phyloP scores from a whole-genome alignment of 176 grass and related monocot species.

The Oryza nivara region DNA sequence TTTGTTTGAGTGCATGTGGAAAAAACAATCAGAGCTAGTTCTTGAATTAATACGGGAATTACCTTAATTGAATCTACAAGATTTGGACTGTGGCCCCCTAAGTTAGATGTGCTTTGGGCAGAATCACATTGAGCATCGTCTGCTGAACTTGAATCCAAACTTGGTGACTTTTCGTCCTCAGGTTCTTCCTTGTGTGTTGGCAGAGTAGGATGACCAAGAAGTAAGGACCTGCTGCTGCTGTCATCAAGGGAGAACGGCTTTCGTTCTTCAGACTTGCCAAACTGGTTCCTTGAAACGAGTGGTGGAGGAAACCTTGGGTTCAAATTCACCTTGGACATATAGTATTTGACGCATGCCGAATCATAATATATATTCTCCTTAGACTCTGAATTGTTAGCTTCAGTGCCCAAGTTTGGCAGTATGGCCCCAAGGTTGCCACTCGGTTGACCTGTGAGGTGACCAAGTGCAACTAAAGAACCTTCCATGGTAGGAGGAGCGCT shows the following conservation, averaged over 20 bases:
- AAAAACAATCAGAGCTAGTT: slow-evolving; percentile 4
- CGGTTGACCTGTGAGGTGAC: slow-evolving; percentile 48
- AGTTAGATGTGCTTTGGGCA: slow-evolving; percentile 36
- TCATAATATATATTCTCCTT: slow-evolving; percentile 62
- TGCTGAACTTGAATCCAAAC: slow-evolving; percentile 49
- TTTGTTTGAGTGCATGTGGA: slow-evolving; percentile 1
- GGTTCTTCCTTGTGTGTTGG: slow-evolving; percentile 87
- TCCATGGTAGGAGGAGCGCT: slow-evolving; percentile 95
- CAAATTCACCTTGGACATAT: slow-evolving; percentile 75
- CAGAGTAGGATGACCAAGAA: slow-evolving; percentile 52
- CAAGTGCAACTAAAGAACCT: slow-evolving; percentile 71
- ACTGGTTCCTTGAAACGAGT: slow-evolving; percentile 58
- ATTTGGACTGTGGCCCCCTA: slow-evolving; percentile 40
- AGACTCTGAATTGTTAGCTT: slow-evolving; percentile 45
- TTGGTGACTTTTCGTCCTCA: slow-evolving; percentile 70
- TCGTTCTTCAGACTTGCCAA: slow-evolving; percentile 47
- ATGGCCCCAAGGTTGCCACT: slow-evolving; percentile 47
- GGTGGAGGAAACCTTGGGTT: slow-evolving; percentile 86
- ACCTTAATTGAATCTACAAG: slow-evolving; percentile 63
- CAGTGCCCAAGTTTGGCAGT: slow-evolving; percentile 47
- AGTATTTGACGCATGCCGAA: slow-evolving; percentile 66
- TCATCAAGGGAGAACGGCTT: slow-evolving; percentile 44
- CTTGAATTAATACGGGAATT: slow-evolving; percentile 26
- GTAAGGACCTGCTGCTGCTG: slow-evolving; percentile 47
- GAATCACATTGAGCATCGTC: slow-evolving; percentile 45